A percentile compares a stretch with the other conserved stretches of the same genome.
These are phyloP conservation scores for Hypoxylon sp. DNA, from an alignment of 2,329 filamentous ascomycete species.

Conservation along the genomic window DNA sequence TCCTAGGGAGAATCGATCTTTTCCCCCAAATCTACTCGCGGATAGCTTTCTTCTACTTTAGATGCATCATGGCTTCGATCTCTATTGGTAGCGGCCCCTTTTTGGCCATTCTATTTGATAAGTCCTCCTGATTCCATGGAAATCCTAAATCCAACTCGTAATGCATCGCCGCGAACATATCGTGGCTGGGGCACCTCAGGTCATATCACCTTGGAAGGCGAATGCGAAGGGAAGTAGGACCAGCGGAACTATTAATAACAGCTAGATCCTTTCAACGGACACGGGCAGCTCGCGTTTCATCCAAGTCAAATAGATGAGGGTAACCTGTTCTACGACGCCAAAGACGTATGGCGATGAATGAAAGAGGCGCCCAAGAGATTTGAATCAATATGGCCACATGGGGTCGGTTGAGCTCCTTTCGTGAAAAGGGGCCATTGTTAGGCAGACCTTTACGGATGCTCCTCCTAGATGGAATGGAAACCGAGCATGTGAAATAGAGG, in stretches of 20 bases:
- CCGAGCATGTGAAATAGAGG: too few relatives aligned
- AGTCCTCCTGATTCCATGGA: neutral
- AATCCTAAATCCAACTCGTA: neutral
- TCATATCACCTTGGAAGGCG: neutral
- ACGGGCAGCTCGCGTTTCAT: too few relatives aligned
- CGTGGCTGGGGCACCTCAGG: neutral
- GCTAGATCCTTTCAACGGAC: too few relatives aligned
- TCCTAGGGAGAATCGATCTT: neutral
- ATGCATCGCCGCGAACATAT: neutral
- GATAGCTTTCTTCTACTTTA: neutral
- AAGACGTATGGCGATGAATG: neutral
- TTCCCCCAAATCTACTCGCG: neutral
- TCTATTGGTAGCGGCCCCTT: neutral
- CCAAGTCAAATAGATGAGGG: too few relatives aligned
- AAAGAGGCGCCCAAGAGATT: neutral
- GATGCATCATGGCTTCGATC: neutral
- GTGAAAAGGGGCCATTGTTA: constrained; percentile 1
- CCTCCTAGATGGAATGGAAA: too few relatives aligned
- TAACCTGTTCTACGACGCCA: too few relatives aligned
- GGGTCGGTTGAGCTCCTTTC: constrained; percentile 6
- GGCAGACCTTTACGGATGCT: constrained; percentile 3
- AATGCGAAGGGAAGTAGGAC: neutral
- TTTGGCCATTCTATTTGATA: neutral
- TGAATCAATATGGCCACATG: neutral
- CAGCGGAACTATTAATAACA: neutral